phyloP scores from a whole-genome alignment of 768 basidiomycete species.

The Exidia glandulosa region DNA sequence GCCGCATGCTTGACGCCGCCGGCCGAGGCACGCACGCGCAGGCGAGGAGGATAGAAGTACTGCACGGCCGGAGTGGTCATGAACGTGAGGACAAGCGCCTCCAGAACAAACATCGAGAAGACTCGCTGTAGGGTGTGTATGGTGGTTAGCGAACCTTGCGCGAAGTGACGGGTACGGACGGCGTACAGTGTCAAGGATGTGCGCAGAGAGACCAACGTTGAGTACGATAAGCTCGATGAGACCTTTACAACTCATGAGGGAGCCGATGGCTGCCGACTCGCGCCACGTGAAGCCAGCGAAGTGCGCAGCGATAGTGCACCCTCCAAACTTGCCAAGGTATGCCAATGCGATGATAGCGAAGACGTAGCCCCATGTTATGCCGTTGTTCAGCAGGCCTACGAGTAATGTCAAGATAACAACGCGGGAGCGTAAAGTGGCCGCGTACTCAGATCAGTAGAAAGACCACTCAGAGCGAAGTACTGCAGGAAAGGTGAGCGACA shows the following conservation, averaged over 20 bases:
- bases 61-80: constrained; percentile 73
- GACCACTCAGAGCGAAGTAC: constrained; percentile 90
- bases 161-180: not conserved
- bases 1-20: constrained; percentile 37
- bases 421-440: not conserved
- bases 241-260: constrained; percentile 92
- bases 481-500: no score
- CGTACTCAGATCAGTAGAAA: constrained; percentile 63
- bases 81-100: constrained; percentile 72
- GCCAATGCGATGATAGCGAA: constrained; percentile 69
- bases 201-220: constrained; percentile 80
- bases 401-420: not conserved
- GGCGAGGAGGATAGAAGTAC: constrained; percentile 52
- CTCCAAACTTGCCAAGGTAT: constrained; percentile 82
- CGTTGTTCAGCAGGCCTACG: constrained; percentile 60
- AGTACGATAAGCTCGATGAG: constrained; percentile 92
- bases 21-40: constrained; percentile 37
- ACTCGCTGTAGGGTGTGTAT: constrained; percentile 33
- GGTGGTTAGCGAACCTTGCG: not conserved
- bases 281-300: constrained; percentile 65
- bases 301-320: constrained; percentile 62
- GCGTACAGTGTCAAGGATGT: constrained; percentile 41
- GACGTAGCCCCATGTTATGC: constrained; percentile 85
- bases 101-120: constrained; percentile 93
- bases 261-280: constrained; percentile 75